Base-by-base conservation (phyloP, 2,329 filamentous ascomycete species). In the Dryadomyces sulphureus region DNA sequence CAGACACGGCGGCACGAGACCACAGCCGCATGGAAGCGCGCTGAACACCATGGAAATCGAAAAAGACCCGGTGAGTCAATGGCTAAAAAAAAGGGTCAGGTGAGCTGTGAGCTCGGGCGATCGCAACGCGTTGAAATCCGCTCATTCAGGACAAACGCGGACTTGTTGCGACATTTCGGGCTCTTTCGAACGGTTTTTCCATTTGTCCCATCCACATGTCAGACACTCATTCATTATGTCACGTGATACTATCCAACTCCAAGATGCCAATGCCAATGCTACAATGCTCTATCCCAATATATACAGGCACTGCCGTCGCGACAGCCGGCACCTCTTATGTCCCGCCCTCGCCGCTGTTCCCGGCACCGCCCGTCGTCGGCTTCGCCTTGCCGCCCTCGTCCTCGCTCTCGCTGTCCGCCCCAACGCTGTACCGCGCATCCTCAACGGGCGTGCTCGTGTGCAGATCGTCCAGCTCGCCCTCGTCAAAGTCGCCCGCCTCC, bases 401-500 rank as follows among this genome's bases (percentile, higher is more conserved):
- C 45, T 78, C 71, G n/a, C 73, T 77, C 45, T 78, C 71, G n/a
- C 73, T 77, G 44, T 67, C 73, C 17, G 65, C 72, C 17, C 73
- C 77, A 8, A 79, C 62, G 47, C 68, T 72, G 56, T 81, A 81
- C 52, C 67, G 66, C 47, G 68, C 65, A 38, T 66, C 63, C 21
- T 60, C 62, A 16, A 60, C 64, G 1, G 73, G 71, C 20, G 69
- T 70, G 34, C 64, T 59, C 27, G 69, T 61, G 51, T 77, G 73
- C 35, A 82, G 60, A 50, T 79, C 75, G 49, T 81, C 77, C 38
- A 82, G 60, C 58, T 79, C 75, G 52, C 68, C 75, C 64, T 81
- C 79, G 53, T 81, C 77, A 54, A 81, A 81, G 54, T 79, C 77
- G 2, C 68, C 74, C 1, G 76, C 72, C 57, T 82, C 78, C 5